A percentile compares a stretch with the other conserved stretches of the same genome.
Evolutionary conservation across 2,329 filamentous ascomycete genomes (phyloP).

Genomic region (Rhinocladiella similis): DNA sequence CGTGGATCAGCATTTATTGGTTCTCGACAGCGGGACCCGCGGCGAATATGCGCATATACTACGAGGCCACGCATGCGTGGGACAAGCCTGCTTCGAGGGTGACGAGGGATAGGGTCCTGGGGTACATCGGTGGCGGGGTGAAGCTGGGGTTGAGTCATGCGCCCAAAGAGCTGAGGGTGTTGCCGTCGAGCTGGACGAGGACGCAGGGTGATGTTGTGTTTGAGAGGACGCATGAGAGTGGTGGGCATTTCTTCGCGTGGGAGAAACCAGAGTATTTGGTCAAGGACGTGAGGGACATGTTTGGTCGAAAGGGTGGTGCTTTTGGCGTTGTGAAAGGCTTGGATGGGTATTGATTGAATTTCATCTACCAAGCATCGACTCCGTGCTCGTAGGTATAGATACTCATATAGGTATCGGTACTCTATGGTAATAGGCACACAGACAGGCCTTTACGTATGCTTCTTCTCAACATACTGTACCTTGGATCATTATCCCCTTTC

Average conservation of each 20-base stretch:
- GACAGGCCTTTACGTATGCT: too few relatives aligned
- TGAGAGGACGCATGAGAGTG: slow-evolving; percentile 42
- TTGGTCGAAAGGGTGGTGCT: slow-evolving; percentile 42
- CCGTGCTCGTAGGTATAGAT: too few relatives aligned
- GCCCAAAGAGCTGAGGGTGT: slow-evolving; percentile 51
- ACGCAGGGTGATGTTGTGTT: slow-evolving; percentile 54
- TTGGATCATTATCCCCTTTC: too few relatives aligned
- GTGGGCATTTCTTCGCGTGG: slow-evolving; percentile 57
- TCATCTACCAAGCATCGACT: too few relatives aligned
- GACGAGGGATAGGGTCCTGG: slow-evolving; percentile 12
- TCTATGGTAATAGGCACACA: too few relatives aligned
- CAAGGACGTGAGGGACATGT: slow-evolving; percentile 49
- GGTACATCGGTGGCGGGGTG: slow-evolving; percentile 42
- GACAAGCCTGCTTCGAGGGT: slow-evolving; percentile 26
- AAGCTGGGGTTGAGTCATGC: slow-evolving; percentile 56
- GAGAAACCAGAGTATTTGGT: slow-evolving; percentile 50
- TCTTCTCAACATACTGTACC: too few relatives aligned
- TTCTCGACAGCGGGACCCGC: slow-evolving; percentile 70
- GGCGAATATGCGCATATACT: slow-evolving; percentile 70
- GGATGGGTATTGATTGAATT: slow-evolving; percentile 40
- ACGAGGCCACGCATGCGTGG: slow-evolving; percentile 56
- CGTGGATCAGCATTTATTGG: slow-evolving; percentile 72
- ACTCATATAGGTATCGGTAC: too few relatives aligned
- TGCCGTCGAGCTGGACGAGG: slow-evolving; percentile 52
- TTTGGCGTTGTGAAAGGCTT: slow-evolving; percentile 35